Evolutionary conservation across 495 filamentous ascomycete species (phyloP).

Genomic region (Penicillium coprophilum): DNA sequence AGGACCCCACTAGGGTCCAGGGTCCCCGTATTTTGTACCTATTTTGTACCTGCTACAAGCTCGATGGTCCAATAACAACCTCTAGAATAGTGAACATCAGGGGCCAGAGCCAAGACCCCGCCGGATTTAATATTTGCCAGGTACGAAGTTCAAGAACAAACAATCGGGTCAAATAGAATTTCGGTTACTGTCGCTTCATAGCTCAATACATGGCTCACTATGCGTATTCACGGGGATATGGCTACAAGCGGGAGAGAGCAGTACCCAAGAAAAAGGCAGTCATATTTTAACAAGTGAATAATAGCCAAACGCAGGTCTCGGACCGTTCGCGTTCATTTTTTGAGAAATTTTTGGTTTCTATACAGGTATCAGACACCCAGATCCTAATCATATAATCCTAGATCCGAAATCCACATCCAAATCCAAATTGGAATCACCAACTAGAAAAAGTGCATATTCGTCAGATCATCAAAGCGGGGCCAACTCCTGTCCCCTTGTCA

Average conservation of each 20-base stretch:
- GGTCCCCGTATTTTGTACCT: slow-evolving; percentile 1
- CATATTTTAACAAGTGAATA: not conserved
- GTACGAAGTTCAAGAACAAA: slow-evolving; percentile 3
- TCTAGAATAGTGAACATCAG: too few species aligned
- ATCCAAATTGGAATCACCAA: not conserved
- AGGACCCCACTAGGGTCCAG: slow-evolving; percentile 8
- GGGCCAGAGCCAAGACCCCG: not conserved
- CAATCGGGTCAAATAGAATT: slow-evolving; percentile 1
- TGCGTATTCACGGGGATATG: not conserved
- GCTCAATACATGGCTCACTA: not conserved
- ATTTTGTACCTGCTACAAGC: not conserved
- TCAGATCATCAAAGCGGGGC: not conserved
- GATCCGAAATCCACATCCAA: not conserved
- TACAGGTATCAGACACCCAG: not conserved
- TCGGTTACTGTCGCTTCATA: not conserved
- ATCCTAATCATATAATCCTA: not conserved
- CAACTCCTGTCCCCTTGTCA: slow-evolving; percentile 2
- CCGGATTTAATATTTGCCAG: slow-evolving; percentile 2
- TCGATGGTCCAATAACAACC: too few species aligned
- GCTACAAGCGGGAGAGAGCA: not conserved
- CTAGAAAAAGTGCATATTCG: not conserved
- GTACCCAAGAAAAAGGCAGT: not conserved
- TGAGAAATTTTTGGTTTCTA: not conserved
- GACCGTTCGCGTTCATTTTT: not conserved
- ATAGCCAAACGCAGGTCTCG: not conserved